A percentile compares a stretch with the other conserved stretches of the same genome.
Evolutionary conservation across 371 early-diverging fungal genomes (phyloP).

Genomic region (Apophysomyces elegans): DNA sequence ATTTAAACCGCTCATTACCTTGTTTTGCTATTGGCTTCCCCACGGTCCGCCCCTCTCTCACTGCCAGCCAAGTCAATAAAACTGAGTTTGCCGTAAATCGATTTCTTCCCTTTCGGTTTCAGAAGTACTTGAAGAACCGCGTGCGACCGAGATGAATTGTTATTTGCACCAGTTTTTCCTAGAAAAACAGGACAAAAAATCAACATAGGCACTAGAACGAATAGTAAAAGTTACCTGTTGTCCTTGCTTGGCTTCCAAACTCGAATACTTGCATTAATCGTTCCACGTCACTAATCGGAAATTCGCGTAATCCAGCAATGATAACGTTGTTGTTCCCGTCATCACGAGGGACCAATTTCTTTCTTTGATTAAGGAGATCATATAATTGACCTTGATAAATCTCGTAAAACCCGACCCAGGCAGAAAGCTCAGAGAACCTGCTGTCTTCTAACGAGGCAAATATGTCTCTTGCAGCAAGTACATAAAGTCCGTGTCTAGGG

Average conservation of each 20-base stretch:
- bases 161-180: conserved; percentile 93
- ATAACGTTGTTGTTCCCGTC: conserved; percentile 95
- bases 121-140: conserved; percentile 95
- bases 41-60: conserved; percentile 98
- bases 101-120: conserved; percentile 58
- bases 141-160: conserved; percentile 96
- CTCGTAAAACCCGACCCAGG: conserved; percentile 93
- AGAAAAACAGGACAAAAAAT: not conserved
- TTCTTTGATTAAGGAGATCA: conserved; percentile 89
- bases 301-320: conserved; percentile 85
- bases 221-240: conserved; percentile 66
- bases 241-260: conserved; percentile 84
- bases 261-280: conserved; percentile 90
- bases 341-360: conserved; percentile 89
- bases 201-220: not conserved
- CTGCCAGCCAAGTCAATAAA: conserved; percentile 99
- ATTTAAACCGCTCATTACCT: conserved; percentile 49
- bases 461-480: conserved; percentile 90
- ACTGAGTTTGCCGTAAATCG: conserved; percentile 84
- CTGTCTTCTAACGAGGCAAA: conserved; percentile 75
- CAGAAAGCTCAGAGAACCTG: conserved; percentile 74
- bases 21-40: conserved; percentile 88
- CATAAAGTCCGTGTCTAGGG: conserved; percentile 83
- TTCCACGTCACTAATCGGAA: conserved; percentile 75
- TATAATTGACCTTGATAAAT: conserved; percentile 97